Base-by-base conservation (phyloP, 192 early-diverging fungal species). In the Backusella liffmaniae region DNA sequence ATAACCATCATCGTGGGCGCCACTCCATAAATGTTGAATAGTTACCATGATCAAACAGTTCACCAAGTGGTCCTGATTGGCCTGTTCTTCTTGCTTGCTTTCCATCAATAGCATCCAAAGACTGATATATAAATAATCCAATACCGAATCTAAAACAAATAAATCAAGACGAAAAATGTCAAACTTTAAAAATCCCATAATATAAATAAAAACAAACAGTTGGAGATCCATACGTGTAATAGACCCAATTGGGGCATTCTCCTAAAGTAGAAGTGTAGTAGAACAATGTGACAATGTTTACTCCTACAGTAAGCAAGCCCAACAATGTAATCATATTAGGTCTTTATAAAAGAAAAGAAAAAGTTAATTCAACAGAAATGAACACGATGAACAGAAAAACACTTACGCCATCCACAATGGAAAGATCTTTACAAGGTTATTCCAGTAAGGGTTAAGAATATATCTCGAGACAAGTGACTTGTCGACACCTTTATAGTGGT, bases 381-480 rank as follows among this genome's bases (percentile, higher is more conserved):
- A 30, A 77, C 23, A 15, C 32, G 21, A 59, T 39, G 41, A 32
- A 62, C 56, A 62, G 10, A 1, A 62, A 8, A 21, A 18, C 23
- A 94, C 92, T 92, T 91, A 94, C 93, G 96, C 96, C 89, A 97
- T 90, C 95, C 95, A 97, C 78, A 92, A 83, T 18, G 96, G 96
- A 80, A 97, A 96, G 62, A 95, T 80, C 12, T 90, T 92, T 35
- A 96, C 92, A 18, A 91, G 90, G 89, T 92, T 93, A 79, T 94
- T 93, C 96, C 96, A 97, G 82, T 96, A 97, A 77, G 91, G 95
- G 32, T 82, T 86, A 30, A 96, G 86, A 34, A 97, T 84, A 78
- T 96, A 95, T 69, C 92, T 90, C 37, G 94, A 90, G 30, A 95
- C 80, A 44, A 90, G 91, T 16, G 94, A 96, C 88, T 95, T 91